A percentile compares a stretch with the other conserved stretches of the same genome.
Conservation (phyloP, 345 rosid species). For the Brassica incana region DNA sequence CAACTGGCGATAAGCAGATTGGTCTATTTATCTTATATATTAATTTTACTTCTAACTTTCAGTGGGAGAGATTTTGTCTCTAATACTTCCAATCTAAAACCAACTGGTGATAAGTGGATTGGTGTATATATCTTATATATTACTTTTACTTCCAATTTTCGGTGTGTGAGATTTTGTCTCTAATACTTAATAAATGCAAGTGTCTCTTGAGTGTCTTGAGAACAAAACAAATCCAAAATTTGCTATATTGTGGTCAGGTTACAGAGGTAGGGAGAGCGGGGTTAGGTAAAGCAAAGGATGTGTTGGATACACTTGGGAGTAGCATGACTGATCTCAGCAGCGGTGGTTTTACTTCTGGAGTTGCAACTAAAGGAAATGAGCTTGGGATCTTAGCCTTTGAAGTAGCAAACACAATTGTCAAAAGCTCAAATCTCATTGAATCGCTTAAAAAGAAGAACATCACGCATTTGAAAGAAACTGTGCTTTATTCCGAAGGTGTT, state of each 20-base stretch:
- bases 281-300: constrained; percentile 76
- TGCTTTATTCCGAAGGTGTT: constrained; percentile 74
- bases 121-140: too few species aligned
- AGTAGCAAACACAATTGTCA: constrained; percentile 88
- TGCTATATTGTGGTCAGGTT: constrained; percentile 47
- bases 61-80: too few species aligned
- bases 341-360: constrained; percentile 70
- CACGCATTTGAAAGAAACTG: constrained; percentile 55
- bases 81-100: too few species aligned
- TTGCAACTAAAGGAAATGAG: constrained; percentile 68
- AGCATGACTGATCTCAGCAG: constrained; percentile 81
- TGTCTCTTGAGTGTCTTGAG: neutral
- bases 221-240: neutral
- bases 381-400: constrained; percentile 81
- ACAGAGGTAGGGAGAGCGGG: constrained; percentile 85
- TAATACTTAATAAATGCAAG: too few species aligned
- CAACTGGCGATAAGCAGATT: too few species aligned
- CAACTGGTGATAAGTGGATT: too few species aligned
- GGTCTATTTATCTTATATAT: too few species aligned
- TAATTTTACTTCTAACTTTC: too few species aligned
- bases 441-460: constrained; percentile 68
- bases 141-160: too few species aligned
- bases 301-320: constrained; percentile 87
- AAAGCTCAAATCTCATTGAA: constrained; percentile 81
- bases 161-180: too few species aligned